Percentiles rank a stretch among this genome's conserved stretches.
Conservation (phyloP, 768 basidiomycete genomes). For the Termitomyces sp. region DNA sequence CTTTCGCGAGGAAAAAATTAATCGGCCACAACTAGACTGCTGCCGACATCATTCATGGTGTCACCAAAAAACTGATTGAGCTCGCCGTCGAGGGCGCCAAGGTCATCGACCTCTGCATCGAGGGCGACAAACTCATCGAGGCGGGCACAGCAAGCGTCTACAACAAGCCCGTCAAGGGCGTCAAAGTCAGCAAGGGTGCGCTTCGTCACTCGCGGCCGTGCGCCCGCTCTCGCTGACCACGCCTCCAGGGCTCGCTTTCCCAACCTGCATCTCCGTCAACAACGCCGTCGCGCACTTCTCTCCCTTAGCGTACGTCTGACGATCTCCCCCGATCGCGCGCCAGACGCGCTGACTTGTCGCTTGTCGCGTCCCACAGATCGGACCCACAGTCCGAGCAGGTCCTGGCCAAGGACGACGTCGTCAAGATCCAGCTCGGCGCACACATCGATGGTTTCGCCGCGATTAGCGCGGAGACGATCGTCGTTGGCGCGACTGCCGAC, state of each 20-base stretch:
- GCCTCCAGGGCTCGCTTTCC: constrained; percentile 80
- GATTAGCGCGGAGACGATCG: constrained; percentile 88
- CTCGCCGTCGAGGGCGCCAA: constrained; percentile 78
- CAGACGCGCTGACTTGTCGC: background rate
- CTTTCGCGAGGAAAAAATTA: constrained; percentile 9
- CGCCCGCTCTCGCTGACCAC: constrained; percentile 1
- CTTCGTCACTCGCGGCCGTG: constrained; percentile 16
- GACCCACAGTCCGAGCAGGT: constrained; percentile 64
- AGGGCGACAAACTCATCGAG: constrained; percentile 92
- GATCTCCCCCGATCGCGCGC: constrained; percentile 4
- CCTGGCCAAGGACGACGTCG: constrained; percentile 83
- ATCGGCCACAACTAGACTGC: constrained; percentile 52
- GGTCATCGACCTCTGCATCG: constrained; percentile 82
- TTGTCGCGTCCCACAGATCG: constrained; percentile 40
- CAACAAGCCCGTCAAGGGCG: constrained; percentile 87
- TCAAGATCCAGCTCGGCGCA: constrained; percentile 93
- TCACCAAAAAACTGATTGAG: constrained; percentile 79
- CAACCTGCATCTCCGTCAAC: constrained; percentile 91
- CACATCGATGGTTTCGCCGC: constrained; percentile 98
- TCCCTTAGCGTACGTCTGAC: constrained; percentile 72
- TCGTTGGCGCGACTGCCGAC: constrained; percentile 72
- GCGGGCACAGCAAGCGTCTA: constrained; percentile 79
- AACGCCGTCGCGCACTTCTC: constrained; percentile 95
- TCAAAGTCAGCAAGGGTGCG: constrained; percentile 80
- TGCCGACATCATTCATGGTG: constrained; percentile 82